phyloP scores from a whole-genome alignment of 2,329 filamentous ascomycete species.

The Leptographium lundbergii region DNA sequence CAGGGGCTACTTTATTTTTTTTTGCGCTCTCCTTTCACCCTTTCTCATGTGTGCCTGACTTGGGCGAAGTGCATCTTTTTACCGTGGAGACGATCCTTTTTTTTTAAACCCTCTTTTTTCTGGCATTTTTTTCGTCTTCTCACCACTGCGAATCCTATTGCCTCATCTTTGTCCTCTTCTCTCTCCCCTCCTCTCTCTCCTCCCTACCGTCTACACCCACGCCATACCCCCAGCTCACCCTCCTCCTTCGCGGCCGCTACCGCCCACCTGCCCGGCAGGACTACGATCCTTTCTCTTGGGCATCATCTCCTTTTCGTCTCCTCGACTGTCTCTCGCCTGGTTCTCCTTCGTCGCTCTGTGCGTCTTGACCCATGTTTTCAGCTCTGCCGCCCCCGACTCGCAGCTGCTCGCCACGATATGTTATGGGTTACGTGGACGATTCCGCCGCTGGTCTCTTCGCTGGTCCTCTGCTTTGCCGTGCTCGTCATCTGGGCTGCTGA shows the following conservation, averaged over 20 bases:
- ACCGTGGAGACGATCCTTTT: neutral
- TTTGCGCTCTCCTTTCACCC: neutral
- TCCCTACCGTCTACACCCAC: neutral
- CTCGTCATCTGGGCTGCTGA: slow-evolving; percentile 32
- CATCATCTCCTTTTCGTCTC: neutral
- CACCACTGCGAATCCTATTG: neutral
- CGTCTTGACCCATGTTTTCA: slow-evolving; percentile 7
- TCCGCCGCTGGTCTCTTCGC: slow-evolving; percentile 27
- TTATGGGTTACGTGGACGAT: slow-evolving; percentile 36
- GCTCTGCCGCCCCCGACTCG: slow-evolving; percentile 13
- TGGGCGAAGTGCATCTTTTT: neutral
- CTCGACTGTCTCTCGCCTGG: neutral
- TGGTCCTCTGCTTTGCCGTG: slow-evolving; percentile 29
- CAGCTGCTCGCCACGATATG: slow-evolving; percentile 25
- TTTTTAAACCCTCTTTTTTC: neutral
- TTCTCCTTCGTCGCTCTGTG: neutral
- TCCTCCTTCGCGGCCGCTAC: neutral
- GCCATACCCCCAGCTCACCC: neutral
- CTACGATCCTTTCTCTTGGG: neutral
- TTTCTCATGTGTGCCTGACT: neutral
- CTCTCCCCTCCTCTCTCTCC: neutral
- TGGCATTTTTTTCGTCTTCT: neutral
- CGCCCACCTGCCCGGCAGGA: neutral
- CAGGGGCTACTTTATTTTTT: neutral
- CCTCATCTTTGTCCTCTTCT: neutral